phyloP scores from a whole-genome alignment of 2,329 filamentous ascomycete genomes.

The Beauveria rudraprayagi region DNA sequence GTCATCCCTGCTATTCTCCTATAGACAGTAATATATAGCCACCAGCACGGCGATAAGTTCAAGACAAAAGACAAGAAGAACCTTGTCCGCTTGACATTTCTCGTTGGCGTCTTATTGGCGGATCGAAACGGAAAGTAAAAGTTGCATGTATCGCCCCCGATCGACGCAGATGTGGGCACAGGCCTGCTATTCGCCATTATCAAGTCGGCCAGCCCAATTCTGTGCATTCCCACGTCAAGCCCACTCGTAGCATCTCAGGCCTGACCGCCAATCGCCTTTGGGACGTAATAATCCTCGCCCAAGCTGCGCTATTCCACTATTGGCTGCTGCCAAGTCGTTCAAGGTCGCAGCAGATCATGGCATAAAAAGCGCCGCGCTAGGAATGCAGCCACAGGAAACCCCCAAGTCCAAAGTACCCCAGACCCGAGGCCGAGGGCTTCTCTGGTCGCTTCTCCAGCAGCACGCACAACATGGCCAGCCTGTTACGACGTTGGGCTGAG shows the following conservation, averaged over 20 bases:
- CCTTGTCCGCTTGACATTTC: neutral
- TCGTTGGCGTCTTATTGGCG: neutral
- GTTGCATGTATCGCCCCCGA: neutral
- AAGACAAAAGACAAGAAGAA: neutral
- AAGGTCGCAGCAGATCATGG: neutral
- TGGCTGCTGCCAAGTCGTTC: neutral
- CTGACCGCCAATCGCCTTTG: neutral
- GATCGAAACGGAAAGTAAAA: neutral
- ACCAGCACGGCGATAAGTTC: neutral
- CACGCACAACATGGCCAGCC: neutral
- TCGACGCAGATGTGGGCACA: neutral
- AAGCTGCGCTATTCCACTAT: neutral
- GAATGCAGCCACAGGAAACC: neutral
- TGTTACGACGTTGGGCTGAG: constrained; percentile 4
- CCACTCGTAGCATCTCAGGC: neutral
- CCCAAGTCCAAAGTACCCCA: neutral
- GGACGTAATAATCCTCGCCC: neutral
- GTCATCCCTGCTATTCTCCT: neutral
- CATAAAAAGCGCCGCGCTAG: neutral
- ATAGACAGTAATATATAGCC: neutral
- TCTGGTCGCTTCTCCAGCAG: neutral
- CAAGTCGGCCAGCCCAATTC: neutral
- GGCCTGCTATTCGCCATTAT: neutral
- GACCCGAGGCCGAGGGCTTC: neutral
- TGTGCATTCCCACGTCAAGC: neutral